These are phyloP conservation scores for Rhododendron ferrugineum DNA, from an alignment of 148 eudicot genomes.

Conservation along the genomic window DNA sequence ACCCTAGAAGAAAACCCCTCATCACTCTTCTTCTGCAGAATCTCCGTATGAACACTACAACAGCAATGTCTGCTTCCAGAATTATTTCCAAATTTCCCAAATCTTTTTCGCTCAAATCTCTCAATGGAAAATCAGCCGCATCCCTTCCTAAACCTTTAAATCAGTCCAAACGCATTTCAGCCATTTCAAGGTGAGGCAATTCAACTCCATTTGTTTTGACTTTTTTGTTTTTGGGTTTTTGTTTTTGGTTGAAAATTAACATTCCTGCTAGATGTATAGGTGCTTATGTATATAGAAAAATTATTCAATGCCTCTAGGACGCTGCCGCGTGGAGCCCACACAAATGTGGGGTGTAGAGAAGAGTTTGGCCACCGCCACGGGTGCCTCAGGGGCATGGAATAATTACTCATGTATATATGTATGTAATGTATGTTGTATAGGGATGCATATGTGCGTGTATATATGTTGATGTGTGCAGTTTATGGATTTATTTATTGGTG, in stretches of 20 bases:
- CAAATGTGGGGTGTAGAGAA: too few species aligned
- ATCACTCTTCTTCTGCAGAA: background rate
- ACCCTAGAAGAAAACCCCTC: constrained; percentile 2
- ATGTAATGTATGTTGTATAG: background rate
- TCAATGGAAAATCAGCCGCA: constrained; percentile 17
- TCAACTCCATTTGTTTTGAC: background rate
- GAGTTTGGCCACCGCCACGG: too few species aligned
- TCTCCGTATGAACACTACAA: background rate
- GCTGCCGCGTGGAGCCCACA: too few species aligned
- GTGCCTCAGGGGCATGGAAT: too few species aligned
- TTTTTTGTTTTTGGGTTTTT: background rate
- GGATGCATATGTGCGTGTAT: background rate
- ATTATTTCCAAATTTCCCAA: constrained; percentile 29
- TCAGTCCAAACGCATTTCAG: constrained; percentile 12
- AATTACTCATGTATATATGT: background rate
- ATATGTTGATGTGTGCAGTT: constrained; percentile 2
- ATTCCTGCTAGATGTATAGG: background rate
- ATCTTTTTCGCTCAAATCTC: constrained; percentile 1
- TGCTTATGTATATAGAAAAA: too few species aligned
- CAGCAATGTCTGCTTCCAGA: constrained; percentile 17
- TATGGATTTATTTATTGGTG: constrained; percentile 9
- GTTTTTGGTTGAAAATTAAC: too few species aligned
- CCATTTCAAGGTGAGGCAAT: constrained; percentile 24
- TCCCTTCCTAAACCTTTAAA: constrained; percentile 18
- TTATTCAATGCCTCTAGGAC: too few species aligned